Base-by-base conservation (phyloP, 768 basidiomycete genomes). In the Gautieria morchelliformis region DNA sequence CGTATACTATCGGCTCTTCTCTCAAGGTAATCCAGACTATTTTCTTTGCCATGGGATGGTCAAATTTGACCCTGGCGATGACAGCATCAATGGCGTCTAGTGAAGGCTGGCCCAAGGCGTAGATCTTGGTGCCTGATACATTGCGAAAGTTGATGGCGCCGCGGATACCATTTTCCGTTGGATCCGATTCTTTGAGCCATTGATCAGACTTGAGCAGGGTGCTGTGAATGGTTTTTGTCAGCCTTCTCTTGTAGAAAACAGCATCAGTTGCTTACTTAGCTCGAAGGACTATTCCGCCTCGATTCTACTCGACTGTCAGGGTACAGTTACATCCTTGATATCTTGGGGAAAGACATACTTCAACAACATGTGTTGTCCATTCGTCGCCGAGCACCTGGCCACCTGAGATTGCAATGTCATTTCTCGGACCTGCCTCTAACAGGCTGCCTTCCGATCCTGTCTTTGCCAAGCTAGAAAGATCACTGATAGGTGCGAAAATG, bases 111-210 rank as follows among this genome's bases (percentile, higher is more conserved):
- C 93, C 93, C 30, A 96, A 82, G 0, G 93, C 93, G 61, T 91
- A 99, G 33, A 97, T 86, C 46, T 84, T 83, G 20, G 86, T 87
- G 5, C 76, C 78, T 0, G 85, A 83, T 40, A 96, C 81, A 56
- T 85, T 85, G 53, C 96, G 82, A 76, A 96, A 97, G 65, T 96
- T 96, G 70, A 90, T 88, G 1, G 90, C 93, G n/a, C 96, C 96
- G 2, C 91, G 85, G 50, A 98, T 80, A 40, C 79, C 84, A 47
- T 81, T 70, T 49, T 79, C 75, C n/a, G 59, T 58, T 42, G 87
- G 81, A 48, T 75, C 77, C 44, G 84, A 87, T 67, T 89, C 83
- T 22, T 79, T 78, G 11, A 84, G 71, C 93, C 93, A 97, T 68
- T 88, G 87, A 68, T 97, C 93, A 3, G 92, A 94, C 73, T 97